phyloP scores from a whole-genome alignment of 2,329 filamentous ascomycete genomes.

The Triangularia verruculosa region DNA sequence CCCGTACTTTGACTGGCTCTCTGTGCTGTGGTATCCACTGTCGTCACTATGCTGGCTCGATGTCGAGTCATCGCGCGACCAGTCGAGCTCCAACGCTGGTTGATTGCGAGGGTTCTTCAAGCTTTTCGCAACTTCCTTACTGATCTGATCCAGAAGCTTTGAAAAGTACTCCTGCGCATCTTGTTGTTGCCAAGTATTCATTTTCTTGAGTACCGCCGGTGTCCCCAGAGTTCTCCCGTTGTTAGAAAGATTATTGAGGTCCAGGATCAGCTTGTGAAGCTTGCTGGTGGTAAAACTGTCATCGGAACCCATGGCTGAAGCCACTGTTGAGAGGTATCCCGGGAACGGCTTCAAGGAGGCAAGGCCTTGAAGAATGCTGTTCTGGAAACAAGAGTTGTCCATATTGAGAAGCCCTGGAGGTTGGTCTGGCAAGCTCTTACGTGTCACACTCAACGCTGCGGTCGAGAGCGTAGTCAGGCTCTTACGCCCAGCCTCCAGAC shows the following conservation, averaged over 20 bases:
- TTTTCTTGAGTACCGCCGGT: conserved; percentile 75
- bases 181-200: conserved; percentile 94
- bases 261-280: conserved; percentile 64
- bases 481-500: conserved; percentile 50
- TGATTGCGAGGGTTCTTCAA: conserved; percentile 35
- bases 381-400: conserved; percentile 97
- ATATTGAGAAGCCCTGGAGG: conserved; percentile 79
- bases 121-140: conserved; percentile 66
- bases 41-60: conserved; percentile 54
- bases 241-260: conserved; percentile 66
- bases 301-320: conserved; percentile 31
- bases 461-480: conserved; percentile 53
- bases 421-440: conserved; percentile 34
- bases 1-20: conserved; percentile 36
- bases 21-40: conserved; percentile 53
- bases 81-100: conserved; percentile 41
- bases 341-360: conserved; percentile 71
- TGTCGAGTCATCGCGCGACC: conserved; percentile 41
- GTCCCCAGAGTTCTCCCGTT: conserved; percentile 80
- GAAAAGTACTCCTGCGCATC: conserved; percentile 98
- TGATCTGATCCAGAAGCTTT: conserved; percentile 79
- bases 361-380: conserved; percentile 85
- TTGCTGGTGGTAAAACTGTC: conserved; percentile 40
- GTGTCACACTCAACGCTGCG: conserved; percentile 39
- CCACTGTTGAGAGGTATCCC: conserved; percentile 57